These are phyloP conservation scores for Orbilia oligospora DNA, from an alignment of 2,329 filamentous ascomycete genomes.

Conservation along the genomic window DNA sequence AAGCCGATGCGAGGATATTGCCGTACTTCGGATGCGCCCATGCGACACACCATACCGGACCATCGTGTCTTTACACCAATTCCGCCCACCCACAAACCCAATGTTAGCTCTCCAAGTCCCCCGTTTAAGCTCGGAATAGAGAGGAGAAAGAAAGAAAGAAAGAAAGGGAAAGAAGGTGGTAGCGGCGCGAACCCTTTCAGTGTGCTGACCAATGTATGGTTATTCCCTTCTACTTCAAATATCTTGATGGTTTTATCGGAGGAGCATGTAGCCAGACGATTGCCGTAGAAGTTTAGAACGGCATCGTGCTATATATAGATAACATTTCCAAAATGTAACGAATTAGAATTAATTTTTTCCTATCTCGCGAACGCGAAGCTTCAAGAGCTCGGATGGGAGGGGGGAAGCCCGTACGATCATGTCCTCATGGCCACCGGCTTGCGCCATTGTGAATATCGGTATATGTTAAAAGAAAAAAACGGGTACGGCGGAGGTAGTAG, in stretches of 20 bases:
- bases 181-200: slow-evolving; percentile 82
- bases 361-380: too few relatives aligned
- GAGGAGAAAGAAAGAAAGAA: too few relatives aligned
- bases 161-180: too few relatives aligned
- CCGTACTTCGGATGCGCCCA: slow-evolving; percentile 99
- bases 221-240: slow-evolving; percentile 95
- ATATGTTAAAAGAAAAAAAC: slow-evolving; percentile 1
- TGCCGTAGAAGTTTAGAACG: slow-evolving; percentile 97
- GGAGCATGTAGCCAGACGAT: slow-evolving; percentile 94
- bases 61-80: slow-evolving; percentile 80
- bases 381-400: not conserved
- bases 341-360: too few relatives aligned
- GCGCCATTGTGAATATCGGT: slow-evolving; percentile 51
- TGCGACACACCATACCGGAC: slow-evolving; percentile 96
- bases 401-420: slow-evolving; percentile 45
- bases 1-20: slow-evolving; percentile 94
- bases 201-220: slow-evolving; percentile 90
- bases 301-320: slow-evolving; percentile 83
- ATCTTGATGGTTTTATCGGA: slow-evolving; percentile 99
- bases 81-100: not conserved
- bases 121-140: not conserved
- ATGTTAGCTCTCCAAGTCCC: not conserved
- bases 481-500: not conserved
- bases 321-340: too few relatives aligned
- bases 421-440: slow-evolving; percentile 60